Evolutionary conservation across 257 asterid genomes (phyloP).

Genomic region (Nicotiana undulata): DNA sequence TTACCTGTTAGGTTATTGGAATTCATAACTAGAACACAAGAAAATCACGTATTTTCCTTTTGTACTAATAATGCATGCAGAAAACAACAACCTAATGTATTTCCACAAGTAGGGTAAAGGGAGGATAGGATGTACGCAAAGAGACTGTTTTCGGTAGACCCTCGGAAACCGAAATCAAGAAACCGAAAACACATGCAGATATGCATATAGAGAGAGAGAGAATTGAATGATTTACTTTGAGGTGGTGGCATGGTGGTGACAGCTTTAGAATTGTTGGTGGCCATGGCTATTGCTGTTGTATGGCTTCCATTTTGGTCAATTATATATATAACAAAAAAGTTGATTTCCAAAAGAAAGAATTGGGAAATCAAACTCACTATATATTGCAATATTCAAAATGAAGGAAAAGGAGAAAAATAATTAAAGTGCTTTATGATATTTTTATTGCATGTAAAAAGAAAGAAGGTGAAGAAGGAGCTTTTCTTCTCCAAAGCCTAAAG

Average conservation of each 20-base stretch:
- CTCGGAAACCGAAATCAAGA: too few species aligned
- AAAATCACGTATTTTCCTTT: background rate
- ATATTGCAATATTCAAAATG: background rate
- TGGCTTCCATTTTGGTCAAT: background rate
- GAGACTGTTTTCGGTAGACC: too few species aligned
- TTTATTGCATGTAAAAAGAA: background rate
- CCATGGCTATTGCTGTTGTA: background rate
- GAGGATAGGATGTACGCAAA: too few species aligned
- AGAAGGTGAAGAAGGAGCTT: background rate
- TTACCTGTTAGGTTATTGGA: too few species aligned
- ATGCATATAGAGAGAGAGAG: background rate
- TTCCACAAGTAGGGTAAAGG: too few species aligned
- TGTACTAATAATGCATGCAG: too few species aligned
- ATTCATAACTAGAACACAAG: too few species aligned
- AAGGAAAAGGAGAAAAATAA: background rate
- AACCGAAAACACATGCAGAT: background rate
- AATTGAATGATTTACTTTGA: background rate
- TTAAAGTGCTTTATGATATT: background rate
- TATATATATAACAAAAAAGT: background rate
- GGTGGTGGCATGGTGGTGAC: background rate
- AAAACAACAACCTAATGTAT: too few species aligned
- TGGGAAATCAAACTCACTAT: background rate
- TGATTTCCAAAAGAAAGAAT: background rate
- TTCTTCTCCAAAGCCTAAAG: background rate
- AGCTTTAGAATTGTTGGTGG: background rate